Base-by-base conservation (phyloP, 2,329 filamentous ascomycete species). In the Incumbomyces lentus region DNA sequence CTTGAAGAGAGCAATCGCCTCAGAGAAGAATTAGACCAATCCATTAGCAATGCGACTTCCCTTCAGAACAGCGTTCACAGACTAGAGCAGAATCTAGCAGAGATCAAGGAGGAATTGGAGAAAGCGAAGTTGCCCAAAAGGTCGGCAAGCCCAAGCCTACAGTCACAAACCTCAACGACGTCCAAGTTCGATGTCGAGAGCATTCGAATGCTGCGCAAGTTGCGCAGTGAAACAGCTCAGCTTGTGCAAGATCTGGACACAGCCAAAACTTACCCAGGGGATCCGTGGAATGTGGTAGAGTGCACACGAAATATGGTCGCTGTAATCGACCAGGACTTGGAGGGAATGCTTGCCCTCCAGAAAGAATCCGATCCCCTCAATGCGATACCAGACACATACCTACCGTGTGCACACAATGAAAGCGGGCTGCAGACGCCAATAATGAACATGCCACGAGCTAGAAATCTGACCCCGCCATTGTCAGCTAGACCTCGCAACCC, bases 261-360 rank as follows among this genome's bases (percentile, higher is more conserved):
- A 11, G 35, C 44, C 11, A 40, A 40, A 16, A 6, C n/a, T 12
- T 46, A 46, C 22, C 36, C 36, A 3, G 44, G 44, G 2, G 44
- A 46, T 17, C 44, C 37, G n/a, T 40, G 36, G 36, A 46, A 46
- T 18, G 12, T 46, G n/a, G 31, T 46, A 14, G 29, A 40, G 30
- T 32, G 37, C 32, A 40, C 44, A 32, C 35, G 59, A 81, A 81
- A 41, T 69, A 75, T 8, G 68, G 74, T 2, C 62, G 63, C 52
- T 72, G 72, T 1, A 60, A 67, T 49, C 68, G 68, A n/a, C 78
- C 78, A 8, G 79, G 67, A 46, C 37, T 12, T 46, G 16, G 44
- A 46, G 17, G 30, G 30, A 35, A 34, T 46, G 17, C 29, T 46
- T 19, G 8, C 38, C 14, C 17, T 34, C 26, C 22, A 22, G 19